Evolutionary conservation across 345 rosid genomes (phyloP).

Genomic region (Microthlaspi erraticum): DNA sequence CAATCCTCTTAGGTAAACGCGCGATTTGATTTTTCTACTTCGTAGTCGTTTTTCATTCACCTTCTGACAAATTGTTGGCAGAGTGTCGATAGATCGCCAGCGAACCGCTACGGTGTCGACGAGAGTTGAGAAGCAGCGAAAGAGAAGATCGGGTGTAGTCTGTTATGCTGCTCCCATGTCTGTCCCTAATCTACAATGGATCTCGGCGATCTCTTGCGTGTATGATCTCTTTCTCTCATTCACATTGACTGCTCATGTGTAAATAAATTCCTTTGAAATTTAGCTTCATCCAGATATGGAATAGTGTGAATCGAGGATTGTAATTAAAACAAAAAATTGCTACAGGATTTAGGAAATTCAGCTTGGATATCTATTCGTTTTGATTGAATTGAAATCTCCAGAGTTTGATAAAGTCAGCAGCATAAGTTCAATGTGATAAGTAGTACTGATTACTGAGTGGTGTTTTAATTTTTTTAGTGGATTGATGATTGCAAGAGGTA

Average conservation of each 20-base stretch:
- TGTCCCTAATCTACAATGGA: slow-evolving; percentile 67
- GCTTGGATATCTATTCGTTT: not conserved
- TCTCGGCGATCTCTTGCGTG: slow-evolving; percentile 72
- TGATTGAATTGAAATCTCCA: not conserved
- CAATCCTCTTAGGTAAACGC: slow-evolving; percentile 66
- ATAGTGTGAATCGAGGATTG: not conserved
- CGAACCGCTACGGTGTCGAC: slow-evolving; percentile 26
- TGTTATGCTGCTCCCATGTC: slow-evolving; percentile 66
- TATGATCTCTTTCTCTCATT: slow-evolving; percentile 43
- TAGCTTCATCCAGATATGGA: not conserved
- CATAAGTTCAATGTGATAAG: not conserved
- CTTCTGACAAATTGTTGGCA: slow-evolving; percentile 31
- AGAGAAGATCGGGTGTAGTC: slow-evolving; percentile 61
- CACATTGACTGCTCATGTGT: not conserved
- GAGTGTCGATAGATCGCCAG: slow-evolving; percentile 47
- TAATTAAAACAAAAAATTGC: too few species aligned
- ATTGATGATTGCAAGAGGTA: slow-evolving; percentile 76
- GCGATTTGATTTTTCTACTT: too few species aligned
- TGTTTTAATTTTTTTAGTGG: slow-evolving; percentile 48
- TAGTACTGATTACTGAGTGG: slow-evolving; percentile 18
- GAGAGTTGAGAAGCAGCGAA: slow-evolving; percentile 44
- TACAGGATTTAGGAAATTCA: too few species aligned
- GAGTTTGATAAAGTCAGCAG: not conserved
- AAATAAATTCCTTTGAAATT: not conserved
- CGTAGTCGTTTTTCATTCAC: too few species aligned